Evolutionary conservation across 23 red algal species (phyloP).

Genomic region (Gracilariopsis chorda): DNA sequence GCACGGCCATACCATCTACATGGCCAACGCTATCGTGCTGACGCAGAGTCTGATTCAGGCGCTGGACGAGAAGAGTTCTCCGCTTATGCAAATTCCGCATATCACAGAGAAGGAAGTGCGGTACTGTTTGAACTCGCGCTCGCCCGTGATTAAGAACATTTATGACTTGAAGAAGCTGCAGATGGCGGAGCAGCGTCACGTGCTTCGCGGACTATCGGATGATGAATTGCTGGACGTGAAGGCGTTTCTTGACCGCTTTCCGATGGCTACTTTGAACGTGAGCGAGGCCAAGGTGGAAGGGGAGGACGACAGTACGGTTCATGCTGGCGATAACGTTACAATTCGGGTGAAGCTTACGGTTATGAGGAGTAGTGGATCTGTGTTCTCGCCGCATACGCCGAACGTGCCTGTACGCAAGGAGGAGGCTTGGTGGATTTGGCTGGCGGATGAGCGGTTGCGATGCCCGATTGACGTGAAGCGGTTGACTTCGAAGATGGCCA

Average conservation of each 20-base stretch:
- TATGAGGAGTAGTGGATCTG: conserved; percentile 58
- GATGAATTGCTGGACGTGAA: conserved; percentile 77
- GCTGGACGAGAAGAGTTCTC: conserved; percentile 78
- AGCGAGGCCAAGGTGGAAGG: conserved; percentile 72
- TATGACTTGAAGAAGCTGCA: conserved; percentile 73
- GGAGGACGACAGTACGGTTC: conserved; percentile 77
- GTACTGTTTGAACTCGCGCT: conserved; percentile 41
- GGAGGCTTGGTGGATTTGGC: conserved; percentile 90
- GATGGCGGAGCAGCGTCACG: conserved; percentile 39
- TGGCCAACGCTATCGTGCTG: conserved; percentile 48
- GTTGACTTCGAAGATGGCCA: conserved; percentile 45
- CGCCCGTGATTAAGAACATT: conserved; percentile 27
- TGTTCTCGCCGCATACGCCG: conserved; percentile 63
- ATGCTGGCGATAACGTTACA: conserved; percentile 75
- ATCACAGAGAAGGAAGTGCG: conserved; percentile 66
- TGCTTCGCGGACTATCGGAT: conserved; percentile 66
- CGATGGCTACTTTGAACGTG: conserved; percentile 54
- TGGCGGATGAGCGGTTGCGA: conserved; percentile 67
- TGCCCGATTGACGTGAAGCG: conserved; percentile 69
- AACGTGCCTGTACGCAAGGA: conserved; percentile 56
- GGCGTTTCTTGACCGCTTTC: conserved; percentile 78
- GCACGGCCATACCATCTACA: conserved; percentile 58
- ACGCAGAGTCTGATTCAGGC: conserved; percentile 74
- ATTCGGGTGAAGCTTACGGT: conserved; percentile 56
- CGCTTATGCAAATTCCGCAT: conserved; percentile 84